Percentiles rank a stretch among this genome's conserved stretches.
phyloP scores from a whole-genome alignment of 768 basidiomycete species.

The Termitomyces sp. region DNA sequence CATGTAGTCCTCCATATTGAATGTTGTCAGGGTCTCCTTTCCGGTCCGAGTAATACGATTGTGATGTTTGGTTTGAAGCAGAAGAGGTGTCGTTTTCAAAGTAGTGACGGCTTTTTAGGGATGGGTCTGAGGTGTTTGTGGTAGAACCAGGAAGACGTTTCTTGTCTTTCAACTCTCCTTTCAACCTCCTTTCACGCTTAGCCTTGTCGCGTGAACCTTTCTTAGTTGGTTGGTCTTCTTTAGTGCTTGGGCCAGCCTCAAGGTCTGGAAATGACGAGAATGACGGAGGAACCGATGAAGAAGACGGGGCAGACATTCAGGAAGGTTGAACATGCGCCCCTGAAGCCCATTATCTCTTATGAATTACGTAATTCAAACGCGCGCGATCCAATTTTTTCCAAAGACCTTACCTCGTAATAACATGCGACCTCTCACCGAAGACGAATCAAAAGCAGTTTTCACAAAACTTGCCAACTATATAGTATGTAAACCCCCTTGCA shows the following conservation, averaged over 20 bases:
- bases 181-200: constrained; percentile 17
- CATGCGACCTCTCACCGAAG: constrained; percentile 96
- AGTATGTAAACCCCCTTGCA: constrained; percentile 36
- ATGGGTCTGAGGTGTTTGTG: constrained; percentile 11
- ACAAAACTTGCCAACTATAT: constrained; percentile 97
- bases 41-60: constrained; percentile 55
- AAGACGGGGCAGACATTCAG: constrained; percentile 48
- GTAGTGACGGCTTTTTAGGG: background rate
- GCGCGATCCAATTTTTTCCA: constrained; percentile 5
- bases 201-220: constrained; percentile 18
- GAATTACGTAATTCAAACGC: constrained; percentile 7
- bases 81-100: constrained; percentile 20
- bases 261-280: constrained; percentile 68
- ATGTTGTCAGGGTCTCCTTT: constrained; percentile 64
- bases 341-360: background rate
- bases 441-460: constrained; percentile 95
- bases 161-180: constrained; percentile 20
- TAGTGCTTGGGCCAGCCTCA: constrained; percentile 36
- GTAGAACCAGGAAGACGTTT: constrained; percentile 20
- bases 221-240: constrained; percentile 7
- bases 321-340: background rate
- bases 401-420: constrained; percentile 4
- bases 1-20: constrained; percentile 58
- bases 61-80: constrained; percentile 17
- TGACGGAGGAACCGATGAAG: constrained; percentile 57